phyloP scores from a whole-genome alignment of 2,329 filamentous ascomycete species.

The Trichoderma asperellum region DNA sequence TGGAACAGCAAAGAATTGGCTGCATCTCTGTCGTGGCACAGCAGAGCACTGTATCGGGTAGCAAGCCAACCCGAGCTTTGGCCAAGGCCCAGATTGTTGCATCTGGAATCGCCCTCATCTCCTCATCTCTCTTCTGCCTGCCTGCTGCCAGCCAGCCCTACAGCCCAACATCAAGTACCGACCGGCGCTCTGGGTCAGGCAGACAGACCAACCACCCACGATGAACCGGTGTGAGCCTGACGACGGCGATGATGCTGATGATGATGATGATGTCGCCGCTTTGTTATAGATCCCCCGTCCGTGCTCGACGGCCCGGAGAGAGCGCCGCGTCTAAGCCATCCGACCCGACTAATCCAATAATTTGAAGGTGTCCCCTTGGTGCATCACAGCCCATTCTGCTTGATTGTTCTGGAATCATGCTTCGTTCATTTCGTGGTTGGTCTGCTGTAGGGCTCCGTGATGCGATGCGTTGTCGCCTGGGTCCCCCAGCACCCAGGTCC shows the following conservation, averaged over 20 bases:
- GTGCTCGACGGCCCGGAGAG: neutral
- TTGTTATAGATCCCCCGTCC: neutral
- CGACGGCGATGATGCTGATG: neutral
- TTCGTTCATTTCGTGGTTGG: neutral
- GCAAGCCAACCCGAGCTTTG: conserved; percentile 19
- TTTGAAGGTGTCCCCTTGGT: neutral
- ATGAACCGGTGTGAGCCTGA: conserved; percentile 28
- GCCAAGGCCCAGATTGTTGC: conserved; percentile 16
- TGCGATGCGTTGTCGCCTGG: conserved; percentile 17
- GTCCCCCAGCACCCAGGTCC: neutral
- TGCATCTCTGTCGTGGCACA: conserved; percentile 24
- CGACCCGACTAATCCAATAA: neutral
- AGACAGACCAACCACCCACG: conserved; percentile 11
- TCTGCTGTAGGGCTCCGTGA: neutral
- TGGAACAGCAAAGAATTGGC: conserved; percentile 23
- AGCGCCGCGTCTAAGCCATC: neutral
- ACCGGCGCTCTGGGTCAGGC: conserved; percentile 25
- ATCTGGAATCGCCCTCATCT: conserved; percentile 19
- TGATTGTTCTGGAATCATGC: neutral
- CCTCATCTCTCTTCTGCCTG: neutral
- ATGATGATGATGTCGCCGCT: neutral
- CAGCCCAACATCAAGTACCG: conserved; percentile 26
- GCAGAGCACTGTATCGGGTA: conserved; percentile 15
- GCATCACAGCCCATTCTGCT: neutral
- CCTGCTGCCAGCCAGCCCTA: conserved; percentile 22